Base-by-base conservation (phyloP, 2,329 filamentous ascomycete species). In the Colletotrichum aenigma region DNA sequence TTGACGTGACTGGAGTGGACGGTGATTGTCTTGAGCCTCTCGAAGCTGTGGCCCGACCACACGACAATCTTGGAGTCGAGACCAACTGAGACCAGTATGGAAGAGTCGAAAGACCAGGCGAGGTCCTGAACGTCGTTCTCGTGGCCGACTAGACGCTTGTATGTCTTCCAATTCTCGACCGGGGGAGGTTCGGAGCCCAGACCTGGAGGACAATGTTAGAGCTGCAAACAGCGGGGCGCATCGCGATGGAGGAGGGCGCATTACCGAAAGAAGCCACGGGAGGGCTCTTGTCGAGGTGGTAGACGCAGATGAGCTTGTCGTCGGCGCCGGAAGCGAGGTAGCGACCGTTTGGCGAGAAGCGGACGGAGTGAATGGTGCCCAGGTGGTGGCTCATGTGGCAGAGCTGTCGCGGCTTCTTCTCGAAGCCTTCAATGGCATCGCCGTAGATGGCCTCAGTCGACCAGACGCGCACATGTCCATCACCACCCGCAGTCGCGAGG, bases 111-210 rank as follows among this genome's bases (percentile, higher is more conserved):
- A 24, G 97, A 98, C 97, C 97, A 99, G 34, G 96, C 97, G 74
- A 99, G 88, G 86, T 99, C 97, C 85, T 99, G 97, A 7, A 99
- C 96, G 86, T 99, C 97, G 82, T 98, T 99, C 81, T 99, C 97
- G 83, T 99, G 97, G 18, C 97, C 97, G 75, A 98, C 97, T 68
- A 99, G 88, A 77, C 97, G 93, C 82, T 95, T 95, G 81, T 96
- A 94, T 26, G 98, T 98, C 85, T 98, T 96, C 97, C 97, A 99
- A 81, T 98, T 98, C 88, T 99, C 97, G 62, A 98, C 94, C 0
- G 96, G 96, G 4, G 96, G 95, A 34, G 95, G 92, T 83, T 98
- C 97, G 84, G 73, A 60, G 16, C 73, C 78, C 80, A 68, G 62
- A 71, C 61, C 67, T 70, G 60, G 67, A 62, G 78, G 79, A 34